These are phyloP conservation scores for Discostella stelligeroides DNA, from an alignment of 108 stramenopile species.

Conservation along the genomic window DNA sequence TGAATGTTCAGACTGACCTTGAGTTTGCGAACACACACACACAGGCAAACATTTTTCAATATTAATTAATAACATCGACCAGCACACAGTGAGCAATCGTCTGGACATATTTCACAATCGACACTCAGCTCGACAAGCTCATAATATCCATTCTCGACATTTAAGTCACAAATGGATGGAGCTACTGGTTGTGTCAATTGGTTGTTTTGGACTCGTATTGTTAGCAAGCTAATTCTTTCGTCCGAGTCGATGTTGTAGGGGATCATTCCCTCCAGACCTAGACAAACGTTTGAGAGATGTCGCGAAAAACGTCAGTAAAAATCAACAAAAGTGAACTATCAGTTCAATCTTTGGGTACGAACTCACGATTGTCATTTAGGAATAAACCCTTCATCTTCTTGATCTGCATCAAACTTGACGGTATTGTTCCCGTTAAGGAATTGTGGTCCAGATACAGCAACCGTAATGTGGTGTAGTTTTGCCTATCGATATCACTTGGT, in stretches of 20 bases:
- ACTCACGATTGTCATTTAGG: conserved; percentile 50
- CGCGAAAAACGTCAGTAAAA: conserved; percentile 1
- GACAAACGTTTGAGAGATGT: background rate
- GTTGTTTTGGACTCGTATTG: conserved; percentile 56
- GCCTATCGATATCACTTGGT: conserved; percentile 53
- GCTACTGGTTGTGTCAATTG: conserved; percentile 38
- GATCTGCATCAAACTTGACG: conserved; percentile 52
- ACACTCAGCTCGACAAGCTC: conserved; percentile 50
- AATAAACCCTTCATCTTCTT: conserved; percentile 43
- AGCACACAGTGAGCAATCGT: conserved; percentile 35
- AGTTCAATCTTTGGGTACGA: background rate
- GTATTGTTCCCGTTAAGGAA: conserved; percentile 67
- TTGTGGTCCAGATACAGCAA: conserved; percentile 73
- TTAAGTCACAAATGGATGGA: conserved; percentile 42
- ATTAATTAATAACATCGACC: conserved; percentile 35
- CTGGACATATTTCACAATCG: conserved; percentile 45
- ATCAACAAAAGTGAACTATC: background rate
- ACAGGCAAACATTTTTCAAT: background rate
- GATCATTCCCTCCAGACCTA: conserved; percentile 38
- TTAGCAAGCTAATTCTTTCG: conserved; percentile 40
- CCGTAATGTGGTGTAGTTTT: conserved; percentile 53
- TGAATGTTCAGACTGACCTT: no score
- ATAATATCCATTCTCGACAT: conserved; percentile 32
- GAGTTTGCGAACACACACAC: background rate
- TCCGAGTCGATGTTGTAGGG: conserved; percentile 32